Evolutionary conservation across 139 green algal species (phyloP).

Genomic region (Chlorella ohadii): DNA sequence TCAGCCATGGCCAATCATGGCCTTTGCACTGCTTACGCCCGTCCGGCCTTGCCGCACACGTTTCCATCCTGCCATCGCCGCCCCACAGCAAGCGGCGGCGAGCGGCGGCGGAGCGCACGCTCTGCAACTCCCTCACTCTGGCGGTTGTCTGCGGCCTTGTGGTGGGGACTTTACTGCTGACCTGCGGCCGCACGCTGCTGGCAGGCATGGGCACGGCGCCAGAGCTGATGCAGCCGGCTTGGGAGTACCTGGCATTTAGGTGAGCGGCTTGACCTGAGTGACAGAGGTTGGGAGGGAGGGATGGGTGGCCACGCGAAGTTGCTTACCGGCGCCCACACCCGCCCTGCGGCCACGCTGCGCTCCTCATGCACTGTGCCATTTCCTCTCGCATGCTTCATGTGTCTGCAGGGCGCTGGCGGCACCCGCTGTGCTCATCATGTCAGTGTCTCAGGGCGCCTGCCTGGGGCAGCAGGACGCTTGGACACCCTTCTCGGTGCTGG

Average conservation of each 20-base stretch:
- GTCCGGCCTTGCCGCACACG: no score
- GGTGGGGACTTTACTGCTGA: constrained; percentile 30
- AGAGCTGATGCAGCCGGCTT: constrained; percentile 48
- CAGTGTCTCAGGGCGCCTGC: constrained; percentile 67
- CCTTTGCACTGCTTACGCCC: no score
- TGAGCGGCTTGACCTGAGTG: no score
- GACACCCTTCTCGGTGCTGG: constrained; percentile 64
- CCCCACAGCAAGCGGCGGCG: constrained; percentile 17
- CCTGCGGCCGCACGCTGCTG: constrained; percentile 46
- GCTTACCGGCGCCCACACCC: no score
- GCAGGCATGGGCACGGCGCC: constrained; percentile 51
- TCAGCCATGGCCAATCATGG: no score
- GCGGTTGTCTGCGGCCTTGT: constrained; percentile 42
- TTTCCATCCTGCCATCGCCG: background rate
- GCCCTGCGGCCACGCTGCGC: no score
- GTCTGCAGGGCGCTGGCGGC: constrained; percentile 57
- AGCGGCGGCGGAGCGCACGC: constrained; percentile 8
- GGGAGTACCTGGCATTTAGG: constrained; percentile 46
- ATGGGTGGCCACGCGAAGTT: no score
- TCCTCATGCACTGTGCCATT: no score
- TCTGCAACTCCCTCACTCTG: constrained; percentile 52
- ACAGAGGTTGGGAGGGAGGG: no score
- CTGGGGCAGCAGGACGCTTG: constrained; percentile 73
- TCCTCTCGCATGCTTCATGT: no score
- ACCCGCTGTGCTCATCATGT: constrained; percentile 67